These are phyloP conservation scores for Allantophomopsis lycopodina DNA, from an alignment of 2,329 filamentous ascomycete genomes.

Conservation along the genomic window DNA sequence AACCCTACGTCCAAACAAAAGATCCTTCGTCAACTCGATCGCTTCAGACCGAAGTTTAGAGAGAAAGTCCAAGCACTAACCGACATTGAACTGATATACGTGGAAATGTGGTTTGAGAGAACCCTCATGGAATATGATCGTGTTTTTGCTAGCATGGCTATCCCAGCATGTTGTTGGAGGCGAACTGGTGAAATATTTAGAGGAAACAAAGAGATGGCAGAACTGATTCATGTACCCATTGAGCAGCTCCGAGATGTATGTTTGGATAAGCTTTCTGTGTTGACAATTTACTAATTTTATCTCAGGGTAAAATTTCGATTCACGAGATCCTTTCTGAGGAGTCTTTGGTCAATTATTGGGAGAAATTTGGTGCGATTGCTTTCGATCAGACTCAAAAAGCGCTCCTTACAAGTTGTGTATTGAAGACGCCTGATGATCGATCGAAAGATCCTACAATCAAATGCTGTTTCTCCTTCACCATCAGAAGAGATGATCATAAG, in stretches of 20 bases:
- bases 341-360: slow-evolving; percentile 93
- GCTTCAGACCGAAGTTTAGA: slow-evolving; percentile 88
- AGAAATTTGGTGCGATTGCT: slow-evolving; percentile 95
- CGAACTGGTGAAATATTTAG: slow-evolving; percentile 94
- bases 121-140: slow-evolving; percentile 96
- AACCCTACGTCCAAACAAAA: slow-evolving; percentile 73
- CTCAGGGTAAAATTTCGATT: slow-evolving; percentile 82
- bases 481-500: slow-evolving; percentile 86
- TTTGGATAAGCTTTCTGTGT: slow-evolving; percentile 9
- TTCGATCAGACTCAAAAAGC: slow-evolving; percentile 92
- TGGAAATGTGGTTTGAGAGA: slow-evolving; percentile 98
- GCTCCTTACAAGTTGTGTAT: slow-evolving; percentile 80
- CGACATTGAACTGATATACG: slow-evolving; percentile 85
- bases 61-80: slow-evolving; percentile 88
- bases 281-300: slow-evolving; percentile 1
- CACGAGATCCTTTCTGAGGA: slow-evolving; percentile 95
- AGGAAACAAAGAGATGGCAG: slow-evolving; percentile 97
- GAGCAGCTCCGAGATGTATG: slow-evolving; percentile 82
- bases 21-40: slow-evolving; percentile 81
- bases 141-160: slow-evolving; percentile 97
- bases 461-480: slow-evolving; percentile 97
- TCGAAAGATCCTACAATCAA: slow-evolving; percentile 63
- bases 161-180: slow-evolving; percentile 94
- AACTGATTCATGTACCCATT: slow-evolving; percentile 85
- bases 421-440: slow-evolving; percentile 67